phyloP scores from a whole-genome alignment of 106 monocot genomes.

The Dactylorhiza incarnata region DNA sequence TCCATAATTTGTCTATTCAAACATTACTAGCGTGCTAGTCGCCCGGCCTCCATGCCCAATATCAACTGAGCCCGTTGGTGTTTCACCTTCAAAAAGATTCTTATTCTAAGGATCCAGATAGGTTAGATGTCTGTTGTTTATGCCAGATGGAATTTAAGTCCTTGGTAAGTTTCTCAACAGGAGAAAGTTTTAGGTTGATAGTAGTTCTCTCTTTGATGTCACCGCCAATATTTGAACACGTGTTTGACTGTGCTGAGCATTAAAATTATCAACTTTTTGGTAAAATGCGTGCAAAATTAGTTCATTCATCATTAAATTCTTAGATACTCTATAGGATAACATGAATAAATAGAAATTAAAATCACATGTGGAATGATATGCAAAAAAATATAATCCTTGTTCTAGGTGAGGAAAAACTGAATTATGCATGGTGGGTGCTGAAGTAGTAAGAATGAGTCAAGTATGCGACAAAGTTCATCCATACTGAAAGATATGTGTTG shows the following conservation, averaged over 20 bases:
- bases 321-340: too few species aligned
- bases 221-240: conserved; percentile 66
- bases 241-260: conserved; percentile 79
- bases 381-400: background rate
- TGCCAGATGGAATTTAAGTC: conserved; percentile 77
- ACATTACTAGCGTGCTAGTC: too few species aligned
- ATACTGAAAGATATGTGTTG: too few species aligned
- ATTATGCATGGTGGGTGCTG: background rate
- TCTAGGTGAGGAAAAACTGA: background rate
- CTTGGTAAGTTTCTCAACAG: conserved; percentile 84
- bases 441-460: background rate
- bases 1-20: too few species aligned
- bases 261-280: conserved; percentile 5
- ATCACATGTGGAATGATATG: too few species aligned
- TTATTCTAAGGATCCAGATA: conserved; percentile 53
- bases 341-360: too few species aligned
- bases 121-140: conserved; percentile 54
- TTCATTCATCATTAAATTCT: too few species aligned
- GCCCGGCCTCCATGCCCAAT: conserved; percentile 83
- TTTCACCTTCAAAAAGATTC: conserved; percentile 63
- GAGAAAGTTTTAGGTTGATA: conserved; percentile 51
- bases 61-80: conserved; percentile 57
- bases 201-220: conserved; percentile 74
- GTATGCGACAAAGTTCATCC: too few species aligned
- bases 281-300: background rate